Evolutionary conservation across 768 basidiomycete species (phyloP).

Genomic region (Pleurotus ostreatus): DNA sequence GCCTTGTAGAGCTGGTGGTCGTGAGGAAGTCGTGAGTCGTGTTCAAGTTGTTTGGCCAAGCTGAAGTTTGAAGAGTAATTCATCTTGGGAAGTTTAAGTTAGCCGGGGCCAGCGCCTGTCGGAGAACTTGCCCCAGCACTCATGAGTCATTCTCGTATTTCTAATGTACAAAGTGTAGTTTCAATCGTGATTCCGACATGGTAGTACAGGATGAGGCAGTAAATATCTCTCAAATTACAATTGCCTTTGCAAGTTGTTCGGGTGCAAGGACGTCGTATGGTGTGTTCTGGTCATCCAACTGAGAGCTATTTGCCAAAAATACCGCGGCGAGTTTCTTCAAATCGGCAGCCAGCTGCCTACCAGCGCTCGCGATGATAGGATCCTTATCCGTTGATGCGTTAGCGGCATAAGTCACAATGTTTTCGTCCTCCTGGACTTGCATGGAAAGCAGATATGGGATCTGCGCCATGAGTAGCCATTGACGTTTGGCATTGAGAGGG

Average conservation of each 20-base stretch:
- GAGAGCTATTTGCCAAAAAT: conserved; percentile 15
- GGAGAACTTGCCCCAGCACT: no score
- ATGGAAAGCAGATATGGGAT: conserved; percentile 25
- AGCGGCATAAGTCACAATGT: conserved; percentile 20
- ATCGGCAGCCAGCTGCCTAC: conserved; percentile 20
- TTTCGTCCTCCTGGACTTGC: conserved; percentile 20
- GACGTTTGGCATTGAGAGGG: conserved; percentile 16
- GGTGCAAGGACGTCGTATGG: conserved; percentile 26
- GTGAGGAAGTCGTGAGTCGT: no score
- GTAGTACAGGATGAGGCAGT: no score
- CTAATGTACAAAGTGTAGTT: no score
- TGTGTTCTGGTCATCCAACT: conserved; percentile 26
- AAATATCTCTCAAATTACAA: conserved; percentile 17
- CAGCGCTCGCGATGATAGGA: conserved; percentile 15
- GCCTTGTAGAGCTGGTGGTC: no score
- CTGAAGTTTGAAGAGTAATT: no score
- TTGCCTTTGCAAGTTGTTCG: conserved; percentile 19
- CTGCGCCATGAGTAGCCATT: conserved; percentile 26
- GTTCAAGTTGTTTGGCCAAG: no score
- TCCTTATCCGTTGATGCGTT: conserved; percentile 6
- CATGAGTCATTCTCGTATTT: no score
- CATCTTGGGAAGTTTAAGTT: no score
- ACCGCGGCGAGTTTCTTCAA: conserved; percentile 13
- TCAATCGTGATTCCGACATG: no score
- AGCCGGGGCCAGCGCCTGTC: no score